A percentile compares a stretch with the other conserved stretches of the same genome.
These are phyloP conservation scores for Globisporangium cystogenes DNA, from an alignment of 352 stramenopile species.

Conservation along the genomic window DNA sequence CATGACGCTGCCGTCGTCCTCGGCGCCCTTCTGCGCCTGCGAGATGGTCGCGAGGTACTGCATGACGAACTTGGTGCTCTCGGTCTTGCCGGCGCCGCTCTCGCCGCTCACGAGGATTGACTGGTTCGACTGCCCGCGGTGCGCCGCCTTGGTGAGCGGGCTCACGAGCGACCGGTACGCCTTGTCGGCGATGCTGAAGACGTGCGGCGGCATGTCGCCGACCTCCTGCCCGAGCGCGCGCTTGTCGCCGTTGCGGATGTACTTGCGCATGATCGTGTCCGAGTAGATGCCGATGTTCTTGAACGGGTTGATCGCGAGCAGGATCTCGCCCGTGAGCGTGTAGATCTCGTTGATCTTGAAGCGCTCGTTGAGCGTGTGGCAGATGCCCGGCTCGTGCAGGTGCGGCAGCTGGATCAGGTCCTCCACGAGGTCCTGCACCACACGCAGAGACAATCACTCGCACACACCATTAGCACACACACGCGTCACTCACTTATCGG, in stretches of 20 bases:
- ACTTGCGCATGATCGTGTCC: conserved; percentile 85
- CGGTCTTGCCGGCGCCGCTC: conserved; percentile 94
- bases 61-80: conserved; percentile 96
- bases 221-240: conserved; percentile 57
- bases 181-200: conserved; percentile 89
- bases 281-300: conserved; percentile 84
- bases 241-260: conserved; percentile 81
- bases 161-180: conserved; percentile 82
- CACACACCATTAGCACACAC: not conserved
- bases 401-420: conserved; percentile 93
- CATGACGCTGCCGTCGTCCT: conserved; percentile 72
- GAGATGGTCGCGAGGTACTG: conserved; percentile 92
- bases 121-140: conserved; percentile 66
- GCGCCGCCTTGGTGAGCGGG: conserved; percentile 28
- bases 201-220: conserved; percentile 81
- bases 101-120: conserved; percentile 92
- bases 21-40: conserved; percentile 13
- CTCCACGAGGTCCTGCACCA: conserved; percentile 67
- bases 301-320: conserved; percentile 88
- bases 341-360: conserved; percentile 95
- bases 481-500: not conserved
- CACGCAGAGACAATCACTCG: not conserved
- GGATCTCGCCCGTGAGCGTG: conserved; percentile 83
- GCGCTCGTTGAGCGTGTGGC: conserved; percentile 89
- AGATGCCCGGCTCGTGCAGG: conserved; percentile 93